Evolutionary conservation across 1,284 basidiomycete species (phyloP).

Genomic region (Sporisorium iseilematis-ciliati): DNA sequence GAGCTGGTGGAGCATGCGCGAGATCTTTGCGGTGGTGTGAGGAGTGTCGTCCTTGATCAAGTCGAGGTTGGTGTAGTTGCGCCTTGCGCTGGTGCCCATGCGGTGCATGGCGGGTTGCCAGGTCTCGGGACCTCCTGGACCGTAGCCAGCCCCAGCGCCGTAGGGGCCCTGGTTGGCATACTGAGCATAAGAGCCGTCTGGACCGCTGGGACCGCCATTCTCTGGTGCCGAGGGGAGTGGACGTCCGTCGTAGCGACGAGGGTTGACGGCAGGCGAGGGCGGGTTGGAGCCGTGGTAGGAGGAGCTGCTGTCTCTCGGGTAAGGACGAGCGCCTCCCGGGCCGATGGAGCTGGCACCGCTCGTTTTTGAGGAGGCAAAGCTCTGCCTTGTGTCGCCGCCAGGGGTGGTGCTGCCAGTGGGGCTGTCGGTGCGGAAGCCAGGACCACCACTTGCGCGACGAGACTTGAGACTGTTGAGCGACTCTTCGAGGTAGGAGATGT

Average conservation of each 20-base stretch:
- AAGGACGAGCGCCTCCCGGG: slow-evolving; percentile 18
- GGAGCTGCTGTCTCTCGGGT: slow-evolving; percentile 55
- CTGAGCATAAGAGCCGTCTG: slow-evolving; percentile 42
- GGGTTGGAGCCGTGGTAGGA: slow-evolving; percentile 47
- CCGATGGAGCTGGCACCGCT: slow-evolving; percentile 24
- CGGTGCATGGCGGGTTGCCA: slow-evolving; percentile 61
- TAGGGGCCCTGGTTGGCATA: slow-evolving; percentile 49
- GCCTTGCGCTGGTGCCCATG: slow-evolving; percentile 61
- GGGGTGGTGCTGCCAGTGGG: slow-evolving; percentile 37
- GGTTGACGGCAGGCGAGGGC: slow-evolving; percentile 41
- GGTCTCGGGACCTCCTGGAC: slow-evolving; percentile 22
- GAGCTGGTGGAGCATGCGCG: slow-evolving; percentile 96
- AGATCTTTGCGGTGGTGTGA: slow-evolving; percentile 94
- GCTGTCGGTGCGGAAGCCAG: slow-evolving; percentile 44
- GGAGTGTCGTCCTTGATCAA: slow-evolving; percentile 98
- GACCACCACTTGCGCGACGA: slow-evolving; percentile 73
- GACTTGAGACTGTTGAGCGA: slow-evolving; percentile 83
- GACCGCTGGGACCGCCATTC: slow-evolving; percentile 4
- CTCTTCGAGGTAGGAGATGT: slow-evolving; percentile 87
- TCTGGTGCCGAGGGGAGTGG: slow-evolving; percentile 42
- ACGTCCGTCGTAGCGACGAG: slow-evolving; percentile 53
- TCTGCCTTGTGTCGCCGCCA: slow-evolving; percentile 38
- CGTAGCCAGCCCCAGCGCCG: slow-evolving; percentile 27
- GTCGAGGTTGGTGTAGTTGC: slow-evolving; percentile 73
- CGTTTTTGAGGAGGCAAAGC: slow-evolving; percentile 42